These are phyloP conservation scores for Phaeosphaeria sp. DNA, from an alignment of 2,329 filamentous ascomycete genomes.

Conservation along the genomic window DNA sequence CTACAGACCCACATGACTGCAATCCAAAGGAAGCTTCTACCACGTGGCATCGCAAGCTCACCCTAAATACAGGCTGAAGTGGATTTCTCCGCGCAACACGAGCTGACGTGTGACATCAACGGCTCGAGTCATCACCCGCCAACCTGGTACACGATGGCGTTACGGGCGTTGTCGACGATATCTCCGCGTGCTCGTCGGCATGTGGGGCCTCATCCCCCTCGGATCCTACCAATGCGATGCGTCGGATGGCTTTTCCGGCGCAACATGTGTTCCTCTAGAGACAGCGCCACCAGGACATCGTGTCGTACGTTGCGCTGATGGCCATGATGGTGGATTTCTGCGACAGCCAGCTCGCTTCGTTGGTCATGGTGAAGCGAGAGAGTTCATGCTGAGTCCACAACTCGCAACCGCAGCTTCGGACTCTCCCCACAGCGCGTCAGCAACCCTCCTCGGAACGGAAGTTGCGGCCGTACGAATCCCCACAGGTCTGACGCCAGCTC, in stretches of 20 bases:
- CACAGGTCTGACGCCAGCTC: not conserved
- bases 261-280: not conserved
- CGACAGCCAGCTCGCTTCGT: not conserved
- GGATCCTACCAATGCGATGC: not conserved
- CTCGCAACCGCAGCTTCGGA: not conserved
- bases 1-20: not conserved
- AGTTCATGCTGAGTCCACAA: not conserved
- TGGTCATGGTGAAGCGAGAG: not conserved
- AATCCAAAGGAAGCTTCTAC: not conserved
- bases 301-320: no score
- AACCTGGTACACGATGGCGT: not conserved
- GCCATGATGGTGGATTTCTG: not conserved
- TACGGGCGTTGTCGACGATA: not conserved
- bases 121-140: not conserved
- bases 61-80: not conserved
- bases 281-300: no score
- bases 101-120: not conserved
- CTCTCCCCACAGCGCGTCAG: not conserved
- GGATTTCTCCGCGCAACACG: not conserved
- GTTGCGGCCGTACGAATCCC: not conserved
- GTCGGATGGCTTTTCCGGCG: not conserved
- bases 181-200: not conserved
- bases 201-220: not conserved
- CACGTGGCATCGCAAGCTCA: not conserved
- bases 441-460: not conserved